Percentiles rank a stretch among this genome's conserved stretches.
These are phyloP conservation scores for Gossypium schwendimanii DNA, from an alignment of 441 rosid genomes.

Conservation along the genomic window DNA sequence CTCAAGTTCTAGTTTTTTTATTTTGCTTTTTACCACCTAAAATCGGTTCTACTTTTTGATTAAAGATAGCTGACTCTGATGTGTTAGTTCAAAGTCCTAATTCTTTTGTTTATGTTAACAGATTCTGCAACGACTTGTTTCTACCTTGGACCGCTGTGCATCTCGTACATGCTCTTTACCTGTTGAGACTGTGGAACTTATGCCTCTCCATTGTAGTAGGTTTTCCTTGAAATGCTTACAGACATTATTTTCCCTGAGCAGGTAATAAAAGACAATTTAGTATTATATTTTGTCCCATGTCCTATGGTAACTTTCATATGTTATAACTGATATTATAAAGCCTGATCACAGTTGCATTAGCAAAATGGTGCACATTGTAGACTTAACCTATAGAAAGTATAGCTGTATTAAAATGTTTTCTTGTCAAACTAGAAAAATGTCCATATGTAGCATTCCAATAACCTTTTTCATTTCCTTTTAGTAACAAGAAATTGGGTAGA, in stretches of 20 bases:
- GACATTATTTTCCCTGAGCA: constrained; percentile 75
- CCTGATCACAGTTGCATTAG: background rate
- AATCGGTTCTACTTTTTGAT: background rate
- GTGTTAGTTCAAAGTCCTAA: constrained; percentile 4
- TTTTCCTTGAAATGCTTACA: constrained; percentile 87
- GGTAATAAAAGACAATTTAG: constrained; percentile 35
- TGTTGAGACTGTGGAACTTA: constrained; percentile 85
- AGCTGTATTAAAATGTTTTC: background rate
- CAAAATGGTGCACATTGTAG: background rate
- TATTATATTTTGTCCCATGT: background rate
- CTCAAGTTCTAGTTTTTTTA: background rate
- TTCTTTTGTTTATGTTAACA: constrained; percentile 26
- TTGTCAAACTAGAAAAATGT: background rate
- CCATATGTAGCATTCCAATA: background rate
- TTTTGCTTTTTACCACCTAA: background rate
- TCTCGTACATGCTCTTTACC: constrained; percentile 97
- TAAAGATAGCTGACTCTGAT: background rate
- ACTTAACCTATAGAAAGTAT: background rate
- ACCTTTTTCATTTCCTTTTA: background rate
- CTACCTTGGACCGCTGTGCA: constrained; percentile 94
- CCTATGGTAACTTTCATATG: background rate
- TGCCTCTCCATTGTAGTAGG: constrained; percentile 90
- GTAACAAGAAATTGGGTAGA: background rate
- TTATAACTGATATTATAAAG: background rate
- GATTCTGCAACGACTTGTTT: constrained; percentile 78